phyloP scores from a whole-genome alignment of 2,329 filamentous ascomycete species.

The Trichoderma cornu-damae region DNA sequence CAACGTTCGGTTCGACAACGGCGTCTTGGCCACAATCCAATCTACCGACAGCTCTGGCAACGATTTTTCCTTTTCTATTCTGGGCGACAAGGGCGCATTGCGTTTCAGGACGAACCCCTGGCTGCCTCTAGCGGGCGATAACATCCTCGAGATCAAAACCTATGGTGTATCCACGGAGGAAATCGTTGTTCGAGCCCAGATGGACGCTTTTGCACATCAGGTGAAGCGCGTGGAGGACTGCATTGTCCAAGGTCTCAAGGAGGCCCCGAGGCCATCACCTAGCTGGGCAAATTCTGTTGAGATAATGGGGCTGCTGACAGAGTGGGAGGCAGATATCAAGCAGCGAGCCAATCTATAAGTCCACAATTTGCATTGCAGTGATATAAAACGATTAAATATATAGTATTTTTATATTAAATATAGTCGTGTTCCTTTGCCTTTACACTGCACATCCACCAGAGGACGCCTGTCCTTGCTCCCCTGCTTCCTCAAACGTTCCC shows the following conservation, averaged over 20 bases:
- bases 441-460: slow-evolving; percentile 60
- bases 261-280: slow-evolving; percentile 25
- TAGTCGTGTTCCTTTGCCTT: neutral
- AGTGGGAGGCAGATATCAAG: slow-evolving; percentile 25
- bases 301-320: slow-evolving; percentile 27
- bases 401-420: neutral
- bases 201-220: slow-evolving; percentile 27
- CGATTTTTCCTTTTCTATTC: slow-evolving; percentile 25
- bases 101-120: slow-evolving; percentile 28
- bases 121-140: slow-evolving; percentile 26
- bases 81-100: slow-evolving; percentile 25
- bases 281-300: slow-evolving; percentile 25
- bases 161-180: slow-evolving; percentile 23
- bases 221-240: slow-evolving; percentile 26
- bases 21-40: slow-evolving; percentile 25
- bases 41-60: slow-evolving; percentile 28
- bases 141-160: slow-evolving; percentile 24
- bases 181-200: slow-evolving; percentile 21
- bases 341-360: neutral
- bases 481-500: slow-evolving; percentile 72
- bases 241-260: slow-evolving; percentile 20
- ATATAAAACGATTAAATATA: neutral
- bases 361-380: neutral
- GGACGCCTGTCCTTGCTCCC: slow-evolving; percentile 73
- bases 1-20: slow-evolving; percentile 23